Evolutionary conservation across 768 basidiomycete genomes (phyloP).

Genomic region (Aureoboletus auriporus): DNA sequence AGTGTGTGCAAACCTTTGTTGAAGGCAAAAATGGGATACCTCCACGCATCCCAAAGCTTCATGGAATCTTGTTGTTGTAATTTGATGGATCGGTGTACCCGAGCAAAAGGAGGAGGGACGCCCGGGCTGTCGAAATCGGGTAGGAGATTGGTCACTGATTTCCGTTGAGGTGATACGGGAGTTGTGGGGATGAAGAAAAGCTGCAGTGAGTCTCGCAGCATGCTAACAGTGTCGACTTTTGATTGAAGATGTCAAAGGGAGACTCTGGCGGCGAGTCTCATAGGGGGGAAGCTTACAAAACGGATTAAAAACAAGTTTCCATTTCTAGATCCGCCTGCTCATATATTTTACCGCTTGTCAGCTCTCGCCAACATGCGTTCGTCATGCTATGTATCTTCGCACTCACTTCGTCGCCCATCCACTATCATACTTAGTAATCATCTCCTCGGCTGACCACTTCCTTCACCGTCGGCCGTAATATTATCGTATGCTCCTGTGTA

Average conservation of each 20-base stretch:
- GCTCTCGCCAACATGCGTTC: background rate
- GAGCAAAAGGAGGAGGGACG: slow-evolving; percentile 66
- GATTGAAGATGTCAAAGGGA: background rate
- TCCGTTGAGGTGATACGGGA: slow-evolving; percentile 12
- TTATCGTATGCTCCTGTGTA: slow-evolving; percentile 76
- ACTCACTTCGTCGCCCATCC: slow-evolving; percentile 5
- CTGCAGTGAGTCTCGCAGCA: slow-evolving; percentile 24
- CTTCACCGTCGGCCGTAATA: slow-evolving; percentile 80
- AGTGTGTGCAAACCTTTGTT: slow-evolving; percentile 50
- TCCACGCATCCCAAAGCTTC: slow-evolving; percentile 69
- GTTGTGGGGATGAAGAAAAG: slow-evolving; percentile 16
- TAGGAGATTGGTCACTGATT: slow-evolving; percentile 27
- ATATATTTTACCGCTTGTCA: slow-evolving; percentile 1
- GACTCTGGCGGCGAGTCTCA: background rate
- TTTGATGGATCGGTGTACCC: slow-evolving; percentile 66
- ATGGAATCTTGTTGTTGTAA: slow-evolving; percentile 51
- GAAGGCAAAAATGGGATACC: slow-evolving; percentile 60
- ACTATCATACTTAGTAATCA: slow-evolving; percentile 57
- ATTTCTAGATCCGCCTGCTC: slow-evolving; percentile 20
- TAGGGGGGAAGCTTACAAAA: background rate
- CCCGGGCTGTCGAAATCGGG: slow-evolving; percentile 65
- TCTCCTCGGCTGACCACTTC: slow-evolving; percentile 83
- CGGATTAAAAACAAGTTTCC: slow-evolving; percentile 8
- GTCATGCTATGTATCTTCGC: background rate
- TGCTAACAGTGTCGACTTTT: slow-evolving; percentile 4